Evolutionary conservation across 306 rosid genomes (phyloP).

Genomic region (Cyamopsis tetragonoloba): DNA sequence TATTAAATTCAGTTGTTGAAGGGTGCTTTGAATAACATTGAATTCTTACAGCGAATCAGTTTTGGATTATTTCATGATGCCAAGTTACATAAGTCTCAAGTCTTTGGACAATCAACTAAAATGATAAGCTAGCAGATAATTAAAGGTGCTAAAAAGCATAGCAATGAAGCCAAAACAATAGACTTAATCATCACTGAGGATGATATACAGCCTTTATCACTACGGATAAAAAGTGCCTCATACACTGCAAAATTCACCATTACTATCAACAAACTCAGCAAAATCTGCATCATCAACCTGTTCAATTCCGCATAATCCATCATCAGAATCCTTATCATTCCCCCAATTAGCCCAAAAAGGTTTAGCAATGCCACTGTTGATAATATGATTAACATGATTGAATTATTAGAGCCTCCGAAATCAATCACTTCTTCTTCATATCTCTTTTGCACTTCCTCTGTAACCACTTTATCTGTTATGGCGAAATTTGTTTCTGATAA

Average conservation of each 20-base stretch:
- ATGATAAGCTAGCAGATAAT: not conserved
- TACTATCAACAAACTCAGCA: slow-evolving; percentile 15
- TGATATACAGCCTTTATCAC: slow-evolving; percentile 47
- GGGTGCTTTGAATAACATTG: too few species aligned
- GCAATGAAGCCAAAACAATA: slow-evolving; percentile 34
- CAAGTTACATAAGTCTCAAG: too few species aligned
- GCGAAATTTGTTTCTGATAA: slow-evolving; percentile 45
- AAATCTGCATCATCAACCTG: slow-evolving; percentile 20
- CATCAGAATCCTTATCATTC: slow-evolving; percentile 30
- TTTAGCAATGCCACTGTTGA: slow-evolving; percentile 56
- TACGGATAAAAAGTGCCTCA: slow-evolving; percentile 58
- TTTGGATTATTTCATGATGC: too few species aligned
- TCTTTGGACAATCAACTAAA: too few species aligned
- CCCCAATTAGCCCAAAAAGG: slow-evolving; percentile 38
- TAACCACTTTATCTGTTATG: slow-evolving; percentile 44
- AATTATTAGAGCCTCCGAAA: slow-evolving; percentile 64
- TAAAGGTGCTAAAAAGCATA: slow-evolving; percentile 24
- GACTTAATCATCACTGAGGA: slow-evolving; percentile 44
- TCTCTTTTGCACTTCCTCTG: slow-evolving; percentile 44
- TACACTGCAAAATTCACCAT: slow-evolving; percentile 32
- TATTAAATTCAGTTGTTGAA: too few species aligned
- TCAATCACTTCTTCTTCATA: slow-evolving; percentile 52
- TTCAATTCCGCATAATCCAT: not conserved
- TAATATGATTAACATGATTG: slow-evolving; percentile 34
- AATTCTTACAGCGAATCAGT: too few species aligned